These are phyloP conservation scores for Pinus taeda DNA, from an alignment of 75 land plant genomes.

Conservation along the genomic window DNA sequence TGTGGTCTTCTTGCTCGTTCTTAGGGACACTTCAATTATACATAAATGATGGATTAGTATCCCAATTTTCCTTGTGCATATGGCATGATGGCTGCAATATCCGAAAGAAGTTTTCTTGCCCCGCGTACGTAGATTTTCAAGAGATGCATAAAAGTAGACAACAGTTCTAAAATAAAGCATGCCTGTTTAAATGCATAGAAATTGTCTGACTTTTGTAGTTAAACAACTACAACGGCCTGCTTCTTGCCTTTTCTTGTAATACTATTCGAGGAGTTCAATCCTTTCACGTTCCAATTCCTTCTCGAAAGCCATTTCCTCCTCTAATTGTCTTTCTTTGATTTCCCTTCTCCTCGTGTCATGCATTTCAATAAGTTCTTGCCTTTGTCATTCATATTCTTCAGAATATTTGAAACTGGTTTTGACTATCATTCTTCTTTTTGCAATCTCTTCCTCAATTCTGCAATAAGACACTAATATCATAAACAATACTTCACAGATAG, in stretches of 20 bases:
- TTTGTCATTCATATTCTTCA: slow-evolving; percentile 7
- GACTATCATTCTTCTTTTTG: background rate
- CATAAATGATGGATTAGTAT: too few species aligned
- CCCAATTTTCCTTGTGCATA: too few species aligned
- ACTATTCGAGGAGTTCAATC: background rate
- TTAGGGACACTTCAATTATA: too few species aligned
- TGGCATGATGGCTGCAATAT: too few species aligned
- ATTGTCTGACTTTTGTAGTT: too few species aligned
- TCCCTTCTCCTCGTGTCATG: slow-evolving; percentile 4
- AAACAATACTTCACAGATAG: background rate
- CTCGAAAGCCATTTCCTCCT: slow-evolving; percentile 2
- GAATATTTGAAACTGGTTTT: slow-evolving; percentile 7
- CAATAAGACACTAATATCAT: background rate
- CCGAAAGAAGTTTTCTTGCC: too few species aligned
- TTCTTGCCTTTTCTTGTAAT: background rate
- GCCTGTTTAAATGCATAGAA: too few species aligned
- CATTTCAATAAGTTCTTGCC: slow-evolving; percentile 4
- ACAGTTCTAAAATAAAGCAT: too few species aligned
- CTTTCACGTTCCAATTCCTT: slow-evolving; percentile 2
- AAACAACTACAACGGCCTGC: background rate
- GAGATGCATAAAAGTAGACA: too few species aligned
- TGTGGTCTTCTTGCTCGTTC: too few species aligned
- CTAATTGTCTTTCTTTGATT: background rate
- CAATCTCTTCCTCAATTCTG: slow-evolving; percentile 9
- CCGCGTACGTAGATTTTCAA: too few species aligned